Evolutionary conservation across 768 basidiomycete genomes (phyloP), one percentile per base, ranked within the genome.

Genomic region (Tricholoma hemisulphureum): DNA sequence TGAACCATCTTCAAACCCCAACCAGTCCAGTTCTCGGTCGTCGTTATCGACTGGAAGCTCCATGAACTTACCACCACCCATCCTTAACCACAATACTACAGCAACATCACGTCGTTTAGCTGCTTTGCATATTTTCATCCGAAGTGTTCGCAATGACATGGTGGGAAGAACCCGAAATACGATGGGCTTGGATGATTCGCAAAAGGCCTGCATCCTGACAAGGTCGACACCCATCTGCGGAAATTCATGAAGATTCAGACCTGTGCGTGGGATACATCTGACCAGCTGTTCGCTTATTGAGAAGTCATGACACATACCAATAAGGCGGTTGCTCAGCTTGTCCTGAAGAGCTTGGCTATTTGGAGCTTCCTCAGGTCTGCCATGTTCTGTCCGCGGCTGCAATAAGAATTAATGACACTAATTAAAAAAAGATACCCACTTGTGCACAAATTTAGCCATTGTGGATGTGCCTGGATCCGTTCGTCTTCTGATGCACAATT

Each of bases 71-170:
- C 77, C 77, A 63, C 86, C 80, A 18, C 71, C 68, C 77, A 88
- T 78, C 43, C 73, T 73, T 41, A 87, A 67, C 84, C 86, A 91
- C 29, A 91, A 63, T 48, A 65, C 65, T 18, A 85, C 63, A 14
- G 67, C 69, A 32, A 65, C 69, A 34, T 68, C 67, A 58, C 69
- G 66, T 39, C 60, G 66, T 57, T 71, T 78, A 59, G 76, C 37
- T 3, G 73, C 67, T 65, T 89, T 93, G 37, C 78, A 73, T 45
- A 87, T 65, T 66, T 90, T 93, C 56, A 81, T 69, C 49, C 86
- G 82, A 55, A 94, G 76, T n/a, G 76, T 70, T 37, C 80, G 81
- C 21, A 93, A 65, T 14, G 83, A 74, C 87, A 92, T 90, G 3
- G 80, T 84, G 43, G 87, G 85, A 14, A 94, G 75, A 0, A 87